phyloP scores from a whole-genome alignment of 805 yeast species.

The Schizosaccharomyces octosporus region DNA sequence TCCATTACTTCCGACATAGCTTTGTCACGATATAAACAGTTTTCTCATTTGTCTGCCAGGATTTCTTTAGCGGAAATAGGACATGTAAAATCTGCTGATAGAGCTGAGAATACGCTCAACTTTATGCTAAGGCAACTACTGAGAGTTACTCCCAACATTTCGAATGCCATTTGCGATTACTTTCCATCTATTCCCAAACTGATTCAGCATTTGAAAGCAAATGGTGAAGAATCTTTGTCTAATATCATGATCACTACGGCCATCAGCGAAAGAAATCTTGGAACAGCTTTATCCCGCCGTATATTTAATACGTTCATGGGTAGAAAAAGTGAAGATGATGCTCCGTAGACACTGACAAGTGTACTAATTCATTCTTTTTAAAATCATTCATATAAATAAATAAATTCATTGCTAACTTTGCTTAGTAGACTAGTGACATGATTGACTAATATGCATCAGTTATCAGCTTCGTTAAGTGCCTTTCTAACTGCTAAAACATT shows the following conservation, averaged over 20 bases:
- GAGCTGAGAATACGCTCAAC: conserved; percentile 4
- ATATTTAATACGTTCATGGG: conserved; percentile 1
- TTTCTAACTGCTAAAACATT: conserved; percentile 24
- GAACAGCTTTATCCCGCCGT: background rate
- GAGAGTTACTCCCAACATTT: conserved; percentile 5
- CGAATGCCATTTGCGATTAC: conserved; percentile 4
- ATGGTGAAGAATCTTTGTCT: conserved; percentile 2
- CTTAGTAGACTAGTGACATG: background rate
- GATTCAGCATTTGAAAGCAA: background rate
- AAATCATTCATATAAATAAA: no score
- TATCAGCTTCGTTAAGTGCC: background rate
- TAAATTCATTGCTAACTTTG: background rate
- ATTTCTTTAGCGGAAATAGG: conserved; percentile 7
- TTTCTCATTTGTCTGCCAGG: background rate
- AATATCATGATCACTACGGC: background rate
- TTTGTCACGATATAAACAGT: conserved; percentile 6
- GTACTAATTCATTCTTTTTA: no score
- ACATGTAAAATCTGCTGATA: conserved; percentile 6
- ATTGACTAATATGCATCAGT: background rate
- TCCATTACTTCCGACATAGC: conserved; percentile 7
- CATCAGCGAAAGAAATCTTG: background rate
- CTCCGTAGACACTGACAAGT: background rate
- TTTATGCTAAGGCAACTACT: conserved; percentile 5
- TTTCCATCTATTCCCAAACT: background rate
- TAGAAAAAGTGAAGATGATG: background rate